Percentiles rank a stretch among this genome's conserved stretches.
Evolutionary conservation across 345 rosid species (phyloP).

Genomic region (Camelina laxa): DNA sequence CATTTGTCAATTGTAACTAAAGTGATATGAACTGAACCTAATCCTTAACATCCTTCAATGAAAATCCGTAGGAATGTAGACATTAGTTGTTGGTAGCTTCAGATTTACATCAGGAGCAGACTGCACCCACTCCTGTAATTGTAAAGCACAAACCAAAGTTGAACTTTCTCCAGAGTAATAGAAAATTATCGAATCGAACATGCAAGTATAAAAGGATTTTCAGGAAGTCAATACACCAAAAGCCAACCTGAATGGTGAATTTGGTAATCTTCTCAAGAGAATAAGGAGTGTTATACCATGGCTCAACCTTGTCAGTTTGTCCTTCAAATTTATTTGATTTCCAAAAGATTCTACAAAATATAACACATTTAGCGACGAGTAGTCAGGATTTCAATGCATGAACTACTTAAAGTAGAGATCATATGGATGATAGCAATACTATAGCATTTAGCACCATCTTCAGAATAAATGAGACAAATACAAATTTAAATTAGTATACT

Average conservation of each 20-base stretch:
- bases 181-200: neutral
- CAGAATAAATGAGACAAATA: neutral
- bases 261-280: conserved; percentile 57
- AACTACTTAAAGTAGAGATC: neutral
- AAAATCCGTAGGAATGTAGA: conserved; percentile 81
- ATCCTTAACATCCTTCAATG: conserved; percentile 58
- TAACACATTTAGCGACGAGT: too few relatives aligned
- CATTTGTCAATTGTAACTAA: conserved; percentile 2
- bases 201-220: neutral
- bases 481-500: too few relatives aligned
- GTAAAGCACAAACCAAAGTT: conserved; percentile 20
- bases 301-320: conserved; percentile 69
- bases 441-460: neutral
- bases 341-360: conserved; percentile 76
- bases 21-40: conserved; percentile 54
- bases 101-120: conserved; percentile 64
- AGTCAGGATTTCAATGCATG: too few relatives aligned
- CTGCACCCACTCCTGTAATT: conserved; percentile 72
- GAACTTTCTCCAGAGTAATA: neutral
- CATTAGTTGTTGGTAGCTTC: conserved; percentile 68
- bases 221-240: neutral
- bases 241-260: conserved; percentile 63
- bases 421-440: neutral
- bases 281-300: conserved; percentile 86
- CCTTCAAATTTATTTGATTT: conserved; percentile 84